Conservation (phyloP, 192 early-diverging fungal genomes). For the Chytriomyces confervae region DNA sequence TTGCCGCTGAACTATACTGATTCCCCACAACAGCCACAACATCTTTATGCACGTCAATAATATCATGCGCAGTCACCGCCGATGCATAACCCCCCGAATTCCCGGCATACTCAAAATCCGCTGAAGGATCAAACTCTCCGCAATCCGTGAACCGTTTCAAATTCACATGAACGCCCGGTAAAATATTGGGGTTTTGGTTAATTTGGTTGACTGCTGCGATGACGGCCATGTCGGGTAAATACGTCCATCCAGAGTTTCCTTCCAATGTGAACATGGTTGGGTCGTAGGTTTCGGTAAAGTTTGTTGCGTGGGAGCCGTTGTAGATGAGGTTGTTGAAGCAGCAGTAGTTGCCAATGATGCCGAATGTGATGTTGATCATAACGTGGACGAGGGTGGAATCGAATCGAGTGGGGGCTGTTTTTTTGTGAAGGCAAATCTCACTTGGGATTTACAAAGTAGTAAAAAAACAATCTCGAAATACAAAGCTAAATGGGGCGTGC, state of each 20-base stretch:
- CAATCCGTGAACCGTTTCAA: constrained; percentile 30
- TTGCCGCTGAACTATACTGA: constrained; percentile 8
- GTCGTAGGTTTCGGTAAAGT: neutral
- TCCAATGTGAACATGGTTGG: neutral
- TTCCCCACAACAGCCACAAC: constrained; percentile 13
- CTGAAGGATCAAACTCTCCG: neutral
- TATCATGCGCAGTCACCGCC: neutral
- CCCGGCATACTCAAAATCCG: neutral
- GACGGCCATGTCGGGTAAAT: constrained; percentile 7
- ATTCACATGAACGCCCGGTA: constrained; percentile 4
- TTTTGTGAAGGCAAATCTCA: no score
- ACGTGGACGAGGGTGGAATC: no score
- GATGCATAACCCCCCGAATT: constrained; percentile 12
- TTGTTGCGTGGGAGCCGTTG: constrained; percentile 3
- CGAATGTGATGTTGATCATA: constrained; percentile 21
- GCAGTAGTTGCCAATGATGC: constrained; percentile 26
- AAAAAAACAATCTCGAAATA: no score
- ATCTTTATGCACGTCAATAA: constrained; percentile 6
- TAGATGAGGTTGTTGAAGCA: neutral
- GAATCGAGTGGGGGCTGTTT: no score
- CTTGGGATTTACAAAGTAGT: no score
- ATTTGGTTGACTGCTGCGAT: neutral
- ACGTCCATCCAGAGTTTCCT: neutral
- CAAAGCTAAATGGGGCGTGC: no score
- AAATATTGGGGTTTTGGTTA: neutral